phyloP scores from a whole-genome alignment of 2,329 filamentous ascomycete species.

The Nannizziopsis arthrosporioides region DNA sequence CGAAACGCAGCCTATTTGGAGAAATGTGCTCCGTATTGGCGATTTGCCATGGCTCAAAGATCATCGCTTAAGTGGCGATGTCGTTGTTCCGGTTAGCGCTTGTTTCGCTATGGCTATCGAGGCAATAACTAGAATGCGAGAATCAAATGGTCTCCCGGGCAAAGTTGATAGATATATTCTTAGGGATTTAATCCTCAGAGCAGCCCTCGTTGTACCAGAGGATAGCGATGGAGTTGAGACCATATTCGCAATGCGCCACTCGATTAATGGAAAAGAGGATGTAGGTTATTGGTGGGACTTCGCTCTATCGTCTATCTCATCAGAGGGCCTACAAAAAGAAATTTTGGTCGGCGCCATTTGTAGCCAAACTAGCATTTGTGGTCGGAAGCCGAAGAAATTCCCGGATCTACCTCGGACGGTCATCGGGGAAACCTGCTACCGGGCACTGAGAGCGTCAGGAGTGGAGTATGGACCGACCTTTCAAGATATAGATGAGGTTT shows the following conservation, averaged over 20 bases:
- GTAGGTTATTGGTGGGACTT: slow-evolving; percentile 4
- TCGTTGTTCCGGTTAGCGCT: slow-evolving; percentile 35
- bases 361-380: background rate
- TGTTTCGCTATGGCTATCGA: slow-evolving; percentile 36
- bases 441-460: background rate
- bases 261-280: background rate
- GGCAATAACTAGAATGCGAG: slow-evolving; percentile 20
- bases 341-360: background rate
- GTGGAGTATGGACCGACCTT: slow-evolving; percentile 10
- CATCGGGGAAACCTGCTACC: slow-evolving; percentile 2
- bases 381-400: background rate
- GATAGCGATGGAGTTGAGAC: background rate
- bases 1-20: slow-evolving; percentile 28
- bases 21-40: slow-evolving; percentile 28
- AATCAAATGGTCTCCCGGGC: background rate
- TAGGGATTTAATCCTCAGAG: background rate
- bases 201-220: background rate
- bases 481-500: slow-evolving; percentile 1
- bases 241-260: slow-evolving; percentile 1
- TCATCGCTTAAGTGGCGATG: slow-evolving; percentile 30
- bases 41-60: slow-evolving; percentile 33
- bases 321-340: background rate
- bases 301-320: background rate
- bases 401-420: background rate
- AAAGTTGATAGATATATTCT: background rate